A percentile compares a stretch with the other conserved stretches of the same genome.
Conservation (phyloP, 192 early-diverging fungal species). For the Backusella morwellensis region DNA sequence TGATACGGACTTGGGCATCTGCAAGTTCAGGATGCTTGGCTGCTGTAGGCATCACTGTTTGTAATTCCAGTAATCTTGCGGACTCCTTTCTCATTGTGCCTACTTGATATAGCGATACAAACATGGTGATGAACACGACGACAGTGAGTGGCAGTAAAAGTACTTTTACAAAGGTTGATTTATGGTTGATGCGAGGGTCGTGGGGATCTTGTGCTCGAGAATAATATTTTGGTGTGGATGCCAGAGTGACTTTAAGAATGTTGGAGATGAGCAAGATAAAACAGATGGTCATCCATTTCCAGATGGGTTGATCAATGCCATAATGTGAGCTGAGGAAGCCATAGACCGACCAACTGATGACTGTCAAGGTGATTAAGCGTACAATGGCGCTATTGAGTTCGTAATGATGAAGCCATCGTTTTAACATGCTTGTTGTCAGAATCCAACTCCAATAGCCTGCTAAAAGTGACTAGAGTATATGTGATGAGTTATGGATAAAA, state of each 20-base stretch:
- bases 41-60: constrained; percentile 32
- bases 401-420: constrained; percentile 58
- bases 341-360: constrained; percentile 54
- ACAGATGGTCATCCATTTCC: constrained; percentile 56
- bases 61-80: constrained; percentile 13
- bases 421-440: constrained; percentile 52
- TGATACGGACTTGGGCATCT: constrained; percentile 41
- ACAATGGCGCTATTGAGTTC: constrained; percentile 50
- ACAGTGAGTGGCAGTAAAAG: constrained; percentile 49
- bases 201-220: constrained; percentile 18
- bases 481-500: background rate
- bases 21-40: constrained; percentile 18
- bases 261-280: constrained; percentile 43
- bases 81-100: constrained; percentile 38
- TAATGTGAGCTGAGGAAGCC: constrained; percentile 46
- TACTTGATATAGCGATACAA: constrained; percentile 46
- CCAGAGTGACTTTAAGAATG: constrained; percentile 31
- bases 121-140: constrained; percentile 53
- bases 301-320: constrained; percentile 55
- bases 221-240: constrained; percentile 34
- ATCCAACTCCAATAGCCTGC: constrained; percentile 58
- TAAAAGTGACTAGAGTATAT: constrained; percentile 43
- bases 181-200: constrained; percentile 27
- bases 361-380: constrained; percentile 48
- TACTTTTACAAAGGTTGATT: constrained; percentile 35